phyloP scores from a whole-genome alignment of 257 asterid genomes.

The Solanum pimpinellifolium region DNA sequence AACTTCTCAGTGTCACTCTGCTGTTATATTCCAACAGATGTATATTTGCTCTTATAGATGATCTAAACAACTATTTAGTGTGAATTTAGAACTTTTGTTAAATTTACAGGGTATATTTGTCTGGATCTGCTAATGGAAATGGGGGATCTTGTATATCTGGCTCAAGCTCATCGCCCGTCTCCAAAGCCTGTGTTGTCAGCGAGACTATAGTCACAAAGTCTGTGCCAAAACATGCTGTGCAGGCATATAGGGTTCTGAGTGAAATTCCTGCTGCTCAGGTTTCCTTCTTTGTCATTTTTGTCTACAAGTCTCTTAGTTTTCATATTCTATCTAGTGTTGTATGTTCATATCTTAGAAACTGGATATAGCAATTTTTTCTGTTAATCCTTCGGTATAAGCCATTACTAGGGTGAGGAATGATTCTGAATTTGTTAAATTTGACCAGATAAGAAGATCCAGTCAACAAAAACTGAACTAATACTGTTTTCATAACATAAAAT shows the following conservation, averaged over 20 bases:
- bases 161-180: conserved; percentile 1
- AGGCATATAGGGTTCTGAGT: conserved; percentile 41
- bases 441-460: not conserved
- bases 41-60: not conserved
- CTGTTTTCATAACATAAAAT: not conserved
- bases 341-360: not conserved
- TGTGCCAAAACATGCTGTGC: conserved; percentile 35
- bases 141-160: conserved; percentile 11
- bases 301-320: not conserved
- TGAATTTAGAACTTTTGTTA: not conserved
- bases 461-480: not conserved
- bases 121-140: conserved; percentile 18
- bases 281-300: not conserved
- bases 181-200: conserved; percentile 15
- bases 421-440: not conserved
- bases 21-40: not conserved
- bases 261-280: conserved; percentile 54
- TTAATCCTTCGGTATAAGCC: not conserved
- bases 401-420: not conserved
- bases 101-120: conserved; percentile 42
- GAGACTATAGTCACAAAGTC: conserved; percentile 7
- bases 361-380: not conserved
- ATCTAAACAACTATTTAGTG: not conserved
- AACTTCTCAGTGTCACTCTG: not conserved
- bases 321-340: not conserved